Base-by-base conservation (phyloP, 2,329 filamentous ascomycete species). In the Aspergillus hortae region DNA sequence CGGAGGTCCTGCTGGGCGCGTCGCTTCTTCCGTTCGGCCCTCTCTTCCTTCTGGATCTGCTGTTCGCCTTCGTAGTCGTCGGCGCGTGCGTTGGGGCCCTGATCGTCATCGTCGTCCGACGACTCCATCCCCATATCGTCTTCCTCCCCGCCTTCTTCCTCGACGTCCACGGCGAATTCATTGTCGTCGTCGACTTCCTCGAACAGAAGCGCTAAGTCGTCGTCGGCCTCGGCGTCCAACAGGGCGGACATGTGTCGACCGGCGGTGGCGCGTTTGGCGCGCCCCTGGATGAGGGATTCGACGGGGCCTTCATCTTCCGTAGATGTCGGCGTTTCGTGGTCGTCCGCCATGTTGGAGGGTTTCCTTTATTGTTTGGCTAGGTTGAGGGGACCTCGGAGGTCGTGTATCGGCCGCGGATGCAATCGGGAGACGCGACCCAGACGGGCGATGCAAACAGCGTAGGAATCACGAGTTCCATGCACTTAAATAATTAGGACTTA, bases 41-140 rank as follows among this genome's bases (percentile, higher is more conserved):
- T 86, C 52, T 87, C 90, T 61, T 88, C 83, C 57, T 83, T 86
- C 72, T 94, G 85, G 49, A 99, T 71, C 71, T 95, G 90, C 63
- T 86, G 88, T 73, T 99, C 94, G 32, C 94, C 94, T 51, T 90
- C 89, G 4, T 94, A 70, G 40, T 95, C 90, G 59, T 94, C 84
- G 17, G 79, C 72, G 35, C 65, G 65, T 48, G 67, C 69, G 53
- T 69, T 70, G 1, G 87, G 78, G 47, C 84, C 77, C 70, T 83
- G 85, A 52, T 90, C 87, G 54, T 95, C 90, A 45, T 94, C 90
- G 44, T 91, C 88, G 57, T 90, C 88, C 0, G 85, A 89, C 0
- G 90, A 95, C 12, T 95, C 90, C 77, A 96, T 87, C 44, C 89
- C 86, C 60, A 89, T 85, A 66, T 96, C 92, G 1, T 87, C 89